phyloP scores from a whole-genome alignment of 2,329 filamentous ascomycete genomes.

The Coniochaeta ligniaria region DNA sequence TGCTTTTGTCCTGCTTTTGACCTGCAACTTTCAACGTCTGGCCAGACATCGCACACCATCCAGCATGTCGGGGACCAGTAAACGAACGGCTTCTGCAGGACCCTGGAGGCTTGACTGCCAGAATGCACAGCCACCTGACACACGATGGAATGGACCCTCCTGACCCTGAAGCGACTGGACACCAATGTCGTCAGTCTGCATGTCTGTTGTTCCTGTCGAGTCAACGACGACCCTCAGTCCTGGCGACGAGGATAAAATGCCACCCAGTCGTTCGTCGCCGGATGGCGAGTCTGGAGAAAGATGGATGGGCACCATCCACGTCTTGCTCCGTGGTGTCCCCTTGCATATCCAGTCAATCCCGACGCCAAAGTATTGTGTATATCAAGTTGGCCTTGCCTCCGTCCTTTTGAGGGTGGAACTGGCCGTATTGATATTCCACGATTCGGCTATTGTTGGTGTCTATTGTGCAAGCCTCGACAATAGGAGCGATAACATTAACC shows the following conservation, averaged over 20 bases:
- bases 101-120: not conserved
- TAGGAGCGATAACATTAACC: constrained; percentile 4
- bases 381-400: not conserved
- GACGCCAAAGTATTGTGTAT: not conserved
- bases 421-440: not conserved
- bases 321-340: constrained; percentile 8
- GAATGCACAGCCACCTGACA: not conserved
- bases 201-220: not conserved
- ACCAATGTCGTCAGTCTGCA: not conserved
- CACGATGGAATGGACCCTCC: not conserved
- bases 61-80: not conserved
- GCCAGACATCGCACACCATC: not conserved
- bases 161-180: not conserved
- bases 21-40: not conserved
- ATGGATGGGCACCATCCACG: constrained; percentile 6
- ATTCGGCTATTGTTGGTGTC: not conserved
- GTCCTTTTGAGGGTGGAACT: not conserved
- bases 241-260: constrained; percentile 2
- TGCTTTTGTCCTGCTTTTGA: not conserved
- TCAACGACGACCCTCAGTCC: not conserved
- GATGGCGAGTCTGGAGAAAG: constrained; percentile 6
- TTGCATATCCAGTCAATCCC: constrained; percentile 4
- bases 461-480: constrained; percentile 5
- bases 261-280: constrained; percentile 5
- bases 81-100: not conserved